Conservation (phyloP, 2,329 filamentous ascomycete species). For the Fusarium algeriense region DNA sequence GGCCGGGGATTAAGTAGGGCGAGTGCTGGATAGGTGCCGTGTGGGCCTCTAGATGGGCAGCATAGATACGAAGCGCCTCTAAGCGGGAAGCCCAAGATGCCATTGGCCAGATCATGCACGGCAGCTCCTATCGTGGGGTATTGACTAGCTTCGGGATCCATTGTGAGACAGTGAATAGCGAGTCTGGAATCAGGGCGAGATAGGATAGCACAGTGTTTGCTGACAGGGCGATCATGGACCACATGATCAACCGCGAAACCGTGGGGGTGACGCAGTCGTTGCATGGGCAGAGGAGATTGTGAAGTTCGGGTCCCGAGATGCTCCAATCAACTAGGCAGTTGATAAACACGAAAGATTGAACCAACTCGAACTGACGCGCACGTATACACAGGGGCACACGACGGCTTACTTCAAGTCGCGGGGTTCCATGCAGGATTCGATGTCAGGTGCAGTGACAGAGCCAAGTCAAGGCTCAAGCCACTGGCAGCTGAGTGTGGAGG, state of each 20-base stretch:
- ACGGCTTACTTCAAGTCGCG: constrained; percentile 14
- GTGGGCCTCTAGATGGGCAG: constrained; percentile 23
- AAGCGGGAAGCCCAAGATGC: background rate
- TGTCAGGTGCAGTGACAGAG: constrained; percentile 14
- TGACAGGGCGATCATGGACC: constrained; percentile 19
- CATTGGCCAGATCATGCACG: constrained; percentile 28
- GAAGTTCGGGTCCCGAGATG: constrained; percentile 12
- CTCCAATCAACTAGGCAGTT: constrained; percentile 28
- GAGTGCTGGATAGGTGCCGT: constrained; percentile 27
- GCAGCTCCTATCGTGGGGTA: constrained; percentile 36
- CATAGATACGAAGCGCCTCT: constrained; percentile 39
- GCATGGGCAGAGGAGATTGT: constrained; percentile 35
- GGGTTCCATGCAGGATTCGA: constrained; percentile 18
- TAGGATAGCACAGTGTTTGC: constrained; percentile 36
- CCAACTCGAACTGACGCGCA: background rate
- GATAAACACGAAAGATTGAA: background rate
- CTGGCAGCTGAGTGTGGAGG: constrained; percentile 5
- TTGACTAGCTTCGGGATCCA: constrained; percentile 21
- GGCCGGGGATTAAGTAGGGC: constrained; percentile 35
- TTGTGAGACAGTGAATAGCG: constrained; percentile 16
- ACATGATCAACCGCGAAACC: constrained; percentile 34
- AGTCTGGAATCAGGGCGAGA: constrained; percentile 24
- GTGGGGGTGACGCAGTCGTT: constrained; percentile 32
- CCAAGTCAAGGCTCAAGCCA: constrained; percentile 26
- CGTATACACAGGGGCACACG: background rate